Base-by-base conservation (phyloP, 2,329 filamentous ascomycete genomes). In the Apiospora arundinis region DNA sequence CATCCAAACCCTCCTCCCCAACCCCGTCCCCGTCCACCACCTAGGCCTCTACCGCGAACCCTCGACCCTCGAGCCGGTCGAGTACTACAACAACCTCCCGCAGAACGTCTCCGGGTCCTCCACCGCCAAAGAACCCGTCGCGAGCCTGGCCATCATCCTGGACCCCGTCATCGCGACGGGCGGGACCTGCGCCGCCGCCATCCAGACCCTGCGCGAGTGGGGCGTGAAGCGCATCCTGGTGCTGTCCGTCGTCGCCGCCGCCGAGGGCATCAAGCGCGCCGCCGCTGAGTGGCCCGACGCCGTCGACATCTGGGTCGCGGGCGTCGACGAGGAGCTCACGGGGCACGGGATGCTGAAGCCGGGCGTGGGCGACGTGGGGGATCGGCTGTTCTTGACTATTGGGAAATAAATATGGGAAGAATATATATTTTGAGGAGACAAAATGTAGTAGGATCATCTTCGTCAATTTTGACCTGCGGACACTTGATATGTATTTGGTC, bases 61-160 rank as follows among this genome's bases (percentile, higher is more conserved):
- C 72, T 90, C 90, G 71, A 95, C 93, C 63, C 91, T 98, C 71
- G 91, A 94, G 78, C 94, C 95, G 3, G 95, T 98, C 72, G 95
- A 97, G 83, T 97, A 98, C 88, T 98, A 98, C 89, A 98, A 98
- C 87, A 97, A 97, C 83, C 91, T 98, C 25, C 95, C 95, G 46
- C 92, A 93, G 83, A 92, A 94, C 45, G 46, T 40, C 9, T 12
- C 83, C 80, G 86, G 49, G 78, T 9, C 8, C 56, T 4, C 52
- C 25, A 3, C 32, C 18, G 6, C 2, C 28, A 8, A 37, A 18
- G 18, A 37, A 18, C 79, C 67, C 48, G 76, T 80, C 60, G 83
- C 83, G 63, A 85, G 81, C 72, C 86, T 97, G 16, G 95, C 95
- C 72, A 93, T 98, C 79, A 85, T 98, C 70, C 89, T 97, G 67